Base-by-base conservation (phyloP, 495 filamentous ascomycete genomes). In the Trichocladium antarcticum region DNA sequence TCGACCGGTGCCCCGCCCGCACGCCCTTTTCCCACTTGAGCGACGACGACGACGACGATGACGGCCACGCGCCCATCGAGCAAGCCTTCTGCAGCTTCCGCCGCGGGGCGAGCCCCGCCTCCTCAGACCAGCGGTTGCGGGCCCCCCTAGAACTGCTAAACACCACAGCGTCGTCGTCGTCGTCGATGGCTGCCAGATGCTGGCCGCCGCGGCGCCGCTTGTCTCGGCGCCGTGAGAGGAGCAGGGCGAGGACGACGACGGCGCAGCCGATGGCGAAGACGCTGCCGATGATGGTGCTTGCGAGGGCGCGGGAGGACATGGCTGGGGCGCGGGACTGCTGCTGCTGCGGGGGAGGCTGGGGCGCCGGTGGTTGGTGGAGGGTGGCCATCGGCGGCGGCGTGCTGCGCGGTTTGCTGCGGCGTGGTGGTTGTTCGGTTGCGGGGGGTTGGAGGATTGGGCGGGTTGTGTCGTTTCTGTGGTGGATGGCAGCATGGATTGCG, bases 181-280 rank as follows among this genome's bases (percentile, higher is more conserved):
- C n/a, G n/a, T n/a, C n/a, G n/a, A n/a, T n/a, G n/a, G n/a, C n/a
- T n/a, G n/a, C n/a, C n/a, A n/a, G n/a, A 10, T 10, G 27, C 5
- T 10, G 27, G 27, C 27, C 5, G 27, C 27, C 5, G 27, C 27
- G 27, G 27, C 27, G 27, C 5, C 27, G 27, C 5, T 29, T 29
- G 27, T 29, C 19, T 27, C 36, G 42, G 20, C 6, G 54, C 28
- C 45, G 50, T 9, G 40, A 44, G 4, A 54, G 27, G 36, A 41
- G 54, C 21, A 54, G 29, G 35, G 45, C 16, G 14, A 57, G 36
- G n/a, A 54, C 28, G 35, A 35, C 50, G 22, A 57, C 16, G 22
- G 32, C 9, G 15, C 24, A 27, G 28, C 38, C 37, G 29, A 57
- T 5, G 29, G 46, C 19, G 36, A 50, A 45, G 20, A 46, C 36